These are phyloP conservation scores for Saturnispora zaruensis DNA, from an alignment of 805 yeast genomes.

Conservation along the genomic window DNA sequence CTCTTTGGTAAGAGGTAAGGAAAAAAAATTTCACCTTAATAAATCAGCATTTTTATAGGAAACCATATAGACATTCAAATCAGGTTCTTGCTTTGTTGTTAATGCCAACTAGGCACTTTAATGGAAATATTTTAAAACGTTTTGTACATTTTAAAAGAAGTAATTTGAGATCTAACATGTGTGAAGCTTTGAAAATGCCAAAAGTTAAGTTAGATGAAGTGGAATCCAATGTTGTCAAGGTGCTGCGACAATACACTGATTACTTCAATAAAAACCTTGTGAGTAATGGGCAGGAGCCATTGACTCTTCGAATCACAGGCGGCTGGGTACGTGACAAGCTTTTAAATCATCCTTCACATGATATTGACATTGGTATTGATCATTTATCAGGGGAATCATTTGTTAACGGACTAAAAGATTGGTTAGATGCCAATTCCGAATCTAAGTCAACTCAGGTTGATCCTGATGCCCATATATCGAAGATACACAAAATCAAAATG, in stretches of 20 bases:
- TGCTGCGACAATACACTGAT: constrained; percentile 22
- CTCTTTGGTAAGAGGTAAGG: not conserved
- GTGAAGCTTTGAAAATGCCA: constrained; percentile 5
- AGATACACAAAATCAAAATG: constrained; percentile 65
- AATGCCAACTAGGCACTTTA: constrained; percentile 7
- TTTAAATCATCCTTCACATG: constrained; percentile 71
- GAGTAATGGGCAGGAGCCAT: constrained; percentile 11
- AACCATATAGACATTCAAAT: not conserved
- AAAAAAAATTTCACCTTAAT: not conserved
- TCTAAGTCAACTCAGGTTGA: constrained; percentile 6
- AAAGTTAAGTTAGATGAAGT: constrained; percentile 17
- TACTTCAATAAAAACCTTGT: constrained; percentile 17
- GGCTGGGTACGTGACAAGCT: constrained; percentile 98
- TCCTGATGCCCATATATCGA: constrained; percentile 6
- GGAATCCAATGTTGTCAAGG: constrained; percentile 20
- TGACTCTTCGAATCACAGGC: constrained; percentile 73
- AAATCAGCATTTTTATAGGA: not conserved
- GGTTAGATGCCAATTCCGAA: constrained; percentile 23
- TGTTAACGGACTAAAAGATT: constrained; percentile 57
- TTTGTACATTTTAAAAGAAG: not conserved
- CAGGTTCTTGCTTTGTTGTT: not conserved
- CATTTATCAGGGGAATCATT: constrained; percentile 77
- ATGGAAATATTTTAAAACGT: not conserved
- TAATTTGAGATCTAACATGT: not conserved
- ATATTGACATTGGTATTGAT: constrained; percentile 87